Percentiles rank a stretch among this genome's conserved stretches.
Conservation (phyloP, 1,284 basidiomycete species). For the Cryptococcus depauperatus region DNA sequence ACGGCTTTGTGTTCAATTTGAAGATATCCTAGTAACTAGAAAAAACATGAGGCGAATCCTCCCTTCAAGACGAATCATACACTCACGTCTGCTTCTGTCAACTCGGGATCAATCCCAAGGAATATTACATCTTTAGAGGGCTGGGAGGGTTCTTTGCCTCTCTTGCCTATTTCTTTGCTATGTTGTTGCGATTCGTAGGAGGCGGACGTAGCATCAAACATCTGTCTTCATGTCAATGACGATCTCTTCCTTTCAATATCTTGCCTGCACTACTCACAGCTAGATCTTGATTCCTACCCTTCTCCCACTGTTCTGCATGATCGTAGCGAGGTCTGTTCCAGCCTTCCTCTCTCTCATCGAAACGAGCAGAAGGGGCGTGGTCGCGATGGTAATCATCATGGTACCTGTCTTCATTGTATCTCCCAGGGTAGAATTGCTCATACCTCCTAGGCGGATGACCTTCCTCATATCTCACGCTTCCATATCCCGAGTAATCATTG, state of each 20-base stretch:
- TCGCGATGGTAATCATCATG: too few relatives aligned
- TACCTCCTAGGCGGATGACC: conserved; percentile 9
- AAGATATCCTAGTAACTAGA: conserved; percentile 69
- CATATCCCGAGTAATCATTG: not conserved
- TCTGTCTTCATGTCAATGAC: not conserved
- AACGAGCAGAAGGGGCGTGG: too few relatives aligned
- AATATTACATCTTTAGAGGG: conserved; percentile 64
- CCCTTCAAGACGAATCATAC: not conserved
- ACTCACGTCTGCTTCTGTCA: conserved; percentile 80
- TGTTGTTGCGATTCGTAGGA: not conserved
- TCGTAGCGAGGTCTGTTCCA: too few relatives aligned
- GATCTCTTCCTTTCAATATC: not conserved
- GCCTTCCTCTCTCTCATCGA: too few relatives aligned
- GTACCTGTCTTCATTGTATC: conserved; percentile 1
- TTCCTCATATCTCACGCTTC: conserved; percentile 13
- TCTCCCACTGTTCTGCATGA: conserved; percentile 28
- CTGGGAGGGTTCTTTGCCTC: conserved; percentile 19
- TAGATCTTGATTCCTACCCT: conserved; percentile 21
- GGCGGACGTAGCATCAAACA: conserved; percentile 1
- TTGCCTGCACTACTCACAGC: conserved; percentile 7
- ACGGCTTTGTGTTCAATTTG: conserved; percentile 52
- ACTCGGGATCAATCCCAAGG: conserved; percentile 77
- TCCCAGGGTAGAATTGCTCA: conserved; percentile 4
- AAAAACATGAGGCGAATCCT: not conserved
- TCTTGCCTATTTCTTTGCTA: not conserved